phyloP scores from a whole-genome alignment of 2,329 filamentous ascomycete genomes.

The Alternaria conjuncta region DNA sequence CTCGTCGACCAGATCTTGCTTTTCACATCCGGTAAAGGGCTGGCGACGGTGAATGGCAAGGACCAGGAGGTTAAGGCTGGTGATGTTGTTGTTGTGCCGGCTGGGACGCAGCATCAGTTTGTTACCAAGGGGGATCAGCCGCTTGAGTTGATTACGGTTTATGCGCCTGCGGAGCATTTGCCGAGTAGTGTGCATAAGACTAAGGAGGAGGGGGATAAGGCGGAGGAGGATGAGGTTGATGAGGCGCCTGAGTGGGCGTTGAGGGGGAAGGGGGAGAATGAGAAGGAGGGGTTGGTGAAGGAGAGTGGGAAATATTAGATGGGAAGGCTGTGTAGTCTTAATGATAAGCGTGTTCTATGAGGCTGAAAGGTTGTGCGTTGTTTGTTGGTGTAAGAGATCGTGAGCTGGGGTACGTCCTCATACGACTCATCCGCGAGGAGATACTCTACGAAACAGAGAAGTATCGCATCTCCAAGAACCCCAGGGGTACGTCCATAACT shows the following conservation, averaged over 20 bases:
- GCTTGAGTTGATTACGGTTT: conserved; percentile 68
- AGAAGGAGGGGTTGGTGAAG: conserved; percentile 62
- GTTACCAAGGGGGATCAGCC: conserved; percentile 66
- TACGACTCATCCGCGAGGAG: too few species aligned
- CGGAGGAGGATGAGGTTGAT: conserved; percentile 67
- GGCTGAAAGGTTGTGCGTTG: neutral
- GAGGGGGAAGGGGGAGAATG: conserved; percentile 64
- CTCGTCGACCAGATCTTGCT: conserved; percentile 70
- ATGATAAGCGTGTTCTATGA: neutral
- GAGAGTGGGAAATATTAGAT: conserved; percentile 40
- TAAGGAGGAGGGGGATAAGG: conserved; percentile 67
- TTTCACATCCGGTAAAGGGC: conserved; percentile 66
- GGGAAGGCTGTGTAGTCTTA: neutral
- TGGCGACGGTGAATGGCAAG: conserved; percentile 65
- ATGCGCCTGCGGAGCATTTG: conserved; percentile 68
- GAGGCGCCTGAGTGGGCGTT: conserved; percentile 66
- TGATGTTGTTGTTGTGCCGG: conserved; percentile 67
- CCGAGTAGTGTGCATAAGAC: conserved; percentile 66
- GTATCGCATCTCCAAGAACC: too few species aligned
- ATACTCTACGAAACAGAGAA: too few species aligned
- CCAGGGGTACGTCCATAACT: fast-evolving
- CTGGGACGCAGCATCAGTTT: conserved; percentile 71
- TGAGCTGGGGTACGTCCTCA: fast-evolving
- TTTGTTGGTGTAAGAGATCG: neutral
- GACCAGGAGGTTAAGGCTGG: conserved; percentile 64